Base-by-base conservation (phyloP, 2,329 filamentous ascomycete genomes). In the Emmonsia crescens region DNA sequence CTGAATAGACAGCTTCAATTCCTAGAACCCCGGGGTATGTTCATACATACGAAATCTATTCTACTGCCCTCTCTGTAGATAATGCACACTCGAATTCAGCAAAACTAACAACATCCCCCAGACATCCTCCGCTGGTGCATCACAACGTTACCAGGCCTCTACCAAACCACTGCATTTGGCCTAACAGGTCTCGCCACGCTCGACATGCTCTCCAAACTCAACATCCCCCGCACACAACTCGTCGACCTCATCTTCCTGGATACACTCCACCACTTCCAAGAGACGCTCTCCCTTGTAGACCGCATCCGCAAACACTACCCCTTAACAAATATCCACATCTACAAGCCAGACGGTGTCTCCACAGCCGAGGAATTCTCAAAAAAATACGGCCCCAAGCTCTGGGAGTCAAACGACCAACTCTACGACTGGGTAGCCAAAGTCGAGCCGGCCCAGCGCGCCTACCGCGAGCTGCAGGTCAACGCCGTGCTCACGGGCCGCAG, bases 361-460 rank as follows among this genome's bases (percentile, higher is more conserved):
- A 91, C 83, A 0, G 82, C 83, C 21, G 83, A 83, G 59, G 87
- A 96, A 66, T 96, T 99, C 71, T 88, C 91, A 73, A 79, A 83
- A 64, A 87, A 85, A 70, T 91, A 96, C 72, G 94, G 94, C 71
- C 81, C 87, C 72, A 84, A 85, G 67, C 79, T 97, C 56, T 99
- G 92, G 86, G 89, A 96, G 73, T 84, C 80, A 38, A 88, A 94
- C 66, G 83, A 91, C 57, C 89, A 96, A 71, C 83, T 93, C 71
- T 99, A 99, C 77, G 94, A 99, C 82, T 97, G 90, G 82, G 82
- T 94, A 65, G 94, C 92, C 78, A 99, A 99, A 81, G 94, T 99
- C 57, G 94, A 99, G 80, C 94, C 94, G 19, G 90, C 92, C 61
- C 87, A 96, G 77, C 86, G 94, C 64, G 91, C 94, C 6, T 97